A percentile compares a stretch with the other conserved stretches of the same genome.
Conservation (phyloP, 371 early-diverging fungal genomes). For the Zancudomyces culisetae region DNA sequence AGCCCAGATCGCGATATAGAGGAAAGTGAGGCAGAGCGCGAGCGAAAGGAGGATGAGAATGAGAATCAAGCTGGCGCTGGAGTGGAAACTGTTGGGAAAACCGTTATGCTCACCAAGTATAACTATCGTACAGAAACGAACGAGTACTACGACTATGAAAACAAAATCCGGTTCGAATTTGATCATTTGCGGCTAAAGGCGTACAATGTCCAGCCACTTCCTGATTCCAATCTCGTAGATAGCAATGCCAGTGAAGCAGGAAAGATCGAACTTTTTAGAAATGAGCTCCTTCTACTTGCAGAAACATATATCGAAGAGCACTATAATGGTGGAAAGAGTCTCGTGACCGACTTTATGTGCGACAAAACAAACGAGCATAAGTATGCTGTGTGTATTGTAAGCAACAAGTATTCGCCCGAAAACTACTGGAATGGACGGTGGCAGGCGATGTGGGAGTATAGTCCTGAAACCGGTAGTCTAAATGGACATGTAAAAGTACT, state of each 20-base stretch:
- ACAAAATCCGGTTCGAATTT: constrained; percentile 40
- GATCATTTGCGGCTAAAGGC: constrained; percentile 60
- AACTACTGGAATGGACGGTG: constrained; percentile 94
- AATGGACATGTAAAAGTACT: constrained; percentile 49
- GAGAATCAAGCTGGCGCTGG: too few species aligned
- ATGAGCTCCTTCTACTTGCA: constrained; percentile 40
- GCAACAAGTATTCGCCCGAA: constrained; percentile 71
- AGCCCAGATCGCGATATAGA: too few species aligned
- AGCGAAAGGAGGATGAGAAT: too few species aligned
- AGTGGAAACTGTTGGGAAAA: too few species aligned
- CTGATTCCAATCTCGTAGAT: too few species aligned
- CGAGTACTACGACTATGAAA: constrained; percentile 53
- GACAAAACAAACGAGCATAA: neutral
- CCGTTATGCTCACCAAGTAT: constrained; percentile 52
- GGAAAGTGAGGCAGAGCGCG: too few species aligned
- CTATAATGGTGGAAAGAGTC: constrained; percentile 49
- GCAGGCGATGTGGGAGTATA: constrained; percentile 60
- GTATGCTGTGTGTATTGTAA: constrained; percentile 46
- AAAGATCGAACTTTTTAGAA: constrained; percentile 15
- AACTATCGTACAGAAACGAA: constrained; percentile 38
- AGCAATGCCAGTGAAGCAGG: too few species aligned
- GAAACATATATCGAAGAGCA: constrained; percentile 46
- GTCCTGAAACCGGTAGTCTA: constrained; percentile 33
- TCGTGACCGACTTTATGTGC: constrained; percentile 32
- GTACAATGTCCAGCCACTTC: too few species aligned